Evolutionary conservation across 805 yeast species (phyloP), one percentile per base, ranked within the genome.

Genomic region (Wickerhamomyces hampshirensis): DNA sequence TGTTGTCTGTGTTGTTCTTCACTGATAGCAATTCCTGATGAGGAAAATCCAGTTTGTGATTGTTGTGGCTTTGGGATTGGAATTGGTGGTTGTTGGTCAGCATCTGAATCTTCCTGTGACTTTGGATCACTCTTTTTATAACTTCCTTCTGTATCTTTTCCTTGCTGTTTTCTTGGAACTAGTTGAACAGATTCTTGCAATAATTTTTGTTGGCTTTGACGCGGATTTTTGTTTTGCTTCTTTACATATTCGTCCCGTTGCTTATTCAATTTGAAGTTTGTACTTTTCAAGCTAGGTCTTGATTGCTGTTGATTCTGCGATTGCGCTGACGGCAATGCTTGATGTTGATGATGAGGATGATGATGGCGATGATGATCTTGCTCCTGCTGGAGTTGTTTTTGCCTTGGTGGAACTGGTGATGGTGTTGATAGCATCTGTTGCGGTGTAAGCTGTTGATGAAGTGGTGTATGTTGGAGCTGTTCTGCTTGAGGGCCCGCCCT

Each of bases 1-100:
- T 45, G 46, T 15, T 37, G 33, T 33, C 53, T 42, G 33, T 48
- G 42, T 31, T 47, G 47, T 23, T 48, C 50, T 11, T 42, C 45
- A 14, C 29, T 9, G 11, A 27, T 19, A 8, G 27, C 31, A 11
- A 29, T n/a, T 3, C 23, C 33, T 5, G 15, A 34, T 34, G 36
- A 13, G 37, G 30, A 14, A 27, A 14, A 31, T 19, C 23, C 26
- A 16, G 36, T 32, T 13, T 35, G 30, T 27, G 18, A 32, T 30
- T 29, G 38, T 19, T 38, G 34, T 10, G 19, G 35, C 10, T 19
- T 7, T 21, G 23, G 10, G 7, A 21, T 37, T 23, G 24, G 34
- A 5, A 15, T 18, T 16, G 11, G 30, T 28, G 19, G 28, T 5
- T 23, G 37, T 13, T 28, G 37, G 18, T 17, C n/a, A 16, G 23